Conservation (phyloP, 768 basidiomycete species). For the Cystofilobasidium macerans region DNA sequence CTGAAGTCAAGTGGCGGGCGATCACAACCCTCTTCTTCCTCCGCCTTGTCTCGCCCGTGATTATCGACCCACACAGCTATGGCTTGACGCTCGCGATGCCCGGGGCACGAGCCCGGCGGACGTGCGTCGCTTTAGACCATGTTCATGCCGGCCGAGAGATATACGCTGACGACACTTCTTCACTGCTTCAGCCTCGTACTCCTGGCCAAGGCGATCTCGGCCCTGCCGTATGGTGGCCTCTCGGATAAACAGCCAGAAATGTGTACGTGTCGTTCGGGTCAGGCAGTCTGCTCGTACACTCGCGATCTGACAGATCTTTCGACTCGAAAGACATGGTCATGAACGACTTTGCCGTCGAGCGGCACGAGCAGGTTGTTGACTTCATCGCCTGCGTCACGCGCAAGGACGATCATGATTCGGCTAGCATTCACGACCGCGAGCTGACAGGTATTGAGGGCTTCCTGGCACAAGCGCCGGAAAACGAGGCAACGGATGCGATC, state of each 20-base stretch:
- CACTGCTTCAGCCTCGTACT: not conserved
- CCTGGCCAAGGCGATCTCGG: conserved; percentile 3
- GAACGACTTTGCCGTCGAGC: conserved; percentile 1
- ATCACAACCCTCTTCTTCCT: conserved; percentile 17
- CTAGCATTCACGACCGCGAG: not conserved
- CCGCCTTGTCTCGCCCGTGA: conserved; percentile 5
- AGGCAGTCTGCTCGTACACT: not conserved
- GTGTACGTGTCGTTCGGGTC: not conserved
- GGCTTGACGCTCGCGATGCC: conserved; percentile 1
- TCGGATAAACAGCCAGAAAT: conserved; percentile 17
- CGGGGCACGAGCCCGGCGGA: not conserved
- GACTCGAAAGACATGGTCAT: not conserved
- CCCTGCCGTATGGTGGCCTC: conserved; percentile 7
- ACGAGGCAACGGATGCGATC: too few relatives aligned
- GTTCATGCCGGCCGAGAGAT: too few relatives aligned
- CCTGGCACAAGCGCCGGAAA: not conserved
- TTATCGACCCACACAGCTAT: conserved; percentile 6
- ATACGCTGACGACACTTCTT: not conserved
- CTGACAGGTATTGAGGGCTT: not conserved
- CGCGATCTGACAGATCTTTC: not conserved
- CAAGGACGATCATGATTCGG: not conserved
- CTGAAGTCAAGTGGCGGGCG: conserved; percentile 6
- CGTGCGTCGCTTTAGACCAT: not conserved
- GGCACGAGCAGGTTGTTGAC: conserved; percentile 15
- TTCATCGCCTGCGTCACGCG: conserved; percentile 12